A percentile compares a stretch with the other conserved stretches of the same genome.
Evolutionary conservation across 306 rosid genomes (phyloP).

Genomic region (Dryas drummondii): DNA sequence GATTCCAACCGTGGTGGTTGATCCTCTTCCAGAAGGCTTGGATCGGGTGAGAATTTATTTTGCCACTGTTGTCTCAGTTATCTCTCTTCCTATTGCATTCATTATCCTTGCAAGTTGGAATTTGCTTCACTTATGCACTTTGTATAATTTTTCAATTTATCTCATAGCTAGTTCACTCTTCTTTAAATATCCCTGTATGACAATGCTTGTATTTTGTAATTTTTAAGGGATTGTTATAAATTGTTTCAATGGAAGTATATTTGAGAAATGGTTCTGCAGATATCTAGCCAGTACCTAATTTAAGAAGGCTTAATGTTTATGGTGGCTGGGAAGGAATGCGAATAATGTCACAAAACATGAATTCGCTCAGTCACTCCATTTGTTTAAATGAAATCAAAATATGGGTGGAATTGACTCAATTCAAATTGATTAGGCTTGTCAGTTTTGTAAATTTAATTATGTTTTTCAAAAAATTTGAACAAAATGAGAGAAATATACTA

Average conservation of each 20-base stretch:
- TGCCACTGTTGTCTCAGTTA: not conserved
- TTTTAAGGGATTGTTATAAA: not conserved
- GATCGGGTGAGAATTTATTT: constrained; percentile 60
- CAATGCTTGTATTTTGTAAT: not conserved
- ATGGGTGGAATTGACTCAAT: not conserved
- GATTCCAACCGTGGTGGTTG: constrained; percentile 82
- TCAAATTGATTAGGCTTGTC: not conserved
- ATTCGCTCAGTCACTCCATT: not conserved
- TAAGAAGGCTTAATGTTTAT: not conserved
- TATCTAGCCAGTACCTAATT: not conserved
- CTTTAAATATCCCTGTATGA: not conserved
- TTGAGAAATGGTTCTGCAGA: not conserved
- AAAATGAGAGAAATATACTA: not conserved
- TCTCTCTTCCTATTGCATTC: not conserved
- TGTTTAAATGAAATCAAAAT: not conserved
- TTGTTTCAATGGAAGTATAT: not conserved
- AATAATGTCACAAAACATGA: not conserved
- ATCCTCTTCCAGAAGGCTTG: constrained; percentile 91
- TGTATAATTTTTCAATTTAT: not conserved
- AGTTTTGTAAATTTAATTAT: no score
- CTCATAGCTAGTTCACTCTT: not conserved
- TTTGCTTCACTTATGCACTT: not conserved
- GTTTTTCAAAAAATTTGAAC: not conserved
- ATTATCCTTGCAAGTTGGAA: constrained; percentile 7
- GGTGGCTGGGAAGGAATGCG: not conserved